Evolutionary conservation across 768 basidiomycete genomes (phyloP).

Genomic region (Naganishia antarctica): DNA sequence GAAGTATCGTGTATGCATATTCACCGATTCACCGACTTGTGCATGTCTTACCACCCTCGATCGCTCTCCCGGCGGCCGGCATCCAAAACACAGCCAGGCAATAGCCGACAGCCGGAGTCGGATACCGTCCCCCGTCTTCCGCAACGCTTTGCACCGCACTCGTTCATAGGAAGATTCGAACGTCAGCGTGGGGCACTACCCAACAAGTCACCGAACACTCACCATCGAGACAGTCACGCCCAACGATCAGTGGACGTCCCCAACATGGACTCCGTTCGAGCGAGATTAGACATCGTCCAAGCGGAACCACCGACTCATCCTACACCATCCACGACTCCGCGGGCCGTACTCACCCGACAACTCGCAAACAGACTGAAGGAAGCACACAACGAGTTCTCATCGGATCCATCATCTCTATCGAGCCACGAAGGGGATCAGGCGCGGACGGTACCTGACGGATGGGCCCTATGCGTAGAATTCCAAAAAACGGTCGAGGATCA

Average conservation of each 20-base stretch:
- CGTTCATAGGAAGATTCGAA: too few species aligned
- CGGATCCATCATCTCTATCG: too few species aligned
- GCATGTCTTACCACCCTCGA: conserved; percentile 5
- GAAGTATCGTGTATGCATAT: too few species aligned
- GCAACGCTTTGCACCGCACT: too few species aligned
- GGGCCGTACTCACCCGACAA: background rate
- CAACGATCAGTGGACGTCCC: too few species aligned
- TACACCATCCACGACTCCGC: background rate
- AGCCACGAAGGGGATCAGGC: too few species aligned
- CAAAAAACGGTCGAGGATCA: conserved; percentile 13
- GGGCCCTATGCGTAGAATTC: conserved; percentile 14
- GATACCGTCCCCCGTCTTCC: background rate
- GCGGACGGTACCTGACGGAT: too few species aligned
- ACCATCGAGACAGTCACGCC: too few species aligned
- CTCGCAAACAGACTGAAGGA: background rate
- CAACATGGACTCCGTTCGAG: conserved; percentile 6
- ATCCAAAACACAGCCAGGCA: background rate
- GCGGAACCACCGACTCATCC: background rate
- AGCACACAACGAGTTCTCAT: too few species aligned
- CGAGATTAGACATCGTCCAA: background rate
- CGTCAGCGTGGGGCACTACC: too few species aligned
- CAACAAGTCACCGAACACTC: too few species aligned
- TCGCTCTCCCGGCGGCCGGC: background rate
- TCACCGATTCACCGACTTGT: too few species aligned
- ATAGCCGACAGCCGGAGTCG: background rate